Conservation (phyloP, 306 rosid genomes). For the Sphenostylis stenocarpa region DNA sequence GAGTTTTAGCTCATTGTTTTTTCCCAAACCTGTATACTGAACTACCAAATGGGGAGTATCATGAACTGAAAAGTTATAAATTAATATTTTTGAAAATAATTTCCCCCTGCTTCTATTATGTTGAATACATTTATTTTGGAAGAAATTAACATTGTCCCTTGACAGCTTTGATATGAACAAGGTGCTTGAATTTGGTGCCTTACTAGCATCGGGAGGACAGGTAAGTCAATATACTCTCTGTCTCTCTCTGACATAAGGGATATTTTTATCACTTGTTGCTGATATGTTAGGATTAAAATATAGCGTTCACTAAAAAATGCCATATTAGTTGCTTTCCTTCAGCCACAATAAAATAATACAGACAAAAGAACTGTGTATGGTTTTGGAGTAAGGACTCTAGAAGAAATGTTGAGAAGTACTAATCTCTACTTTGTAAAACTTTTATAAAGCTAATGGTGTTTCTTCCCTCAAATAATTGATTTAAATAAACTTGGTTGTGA, state of each 20-base stretch:
- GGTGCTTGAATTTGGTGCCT: constrained; percentile 94
- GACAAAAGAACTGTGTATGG: neutral
- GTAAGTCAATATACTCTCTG: constrained; percentile 36
- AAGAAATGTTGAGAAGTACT: constrained; percentile 1
- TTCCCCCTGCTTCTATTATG: neutral
- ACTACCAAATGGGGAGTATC: neutral
- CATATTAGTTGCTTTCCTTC: neutral
- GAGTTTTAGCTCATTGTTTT: neutral
- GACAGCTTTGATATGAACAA: constrained; percentile 86
- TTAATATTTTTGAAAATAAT: neutral
- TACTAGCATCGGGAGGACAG: constrained; percentile 98
- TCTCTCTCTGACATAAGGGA: neutral
- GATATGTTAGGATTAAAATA: constrained; percentile 8
- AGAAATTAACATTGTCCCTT: constrained; percentile 21
- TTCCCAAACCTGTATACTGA: neutral
- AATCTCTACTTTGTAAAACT: neutral
- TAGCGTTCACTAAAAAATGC: neutral
- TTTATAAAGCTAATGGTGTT: neutral
- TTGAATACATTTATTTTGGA: neutral
- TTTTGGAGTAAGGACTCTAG: constrained; percentile 18
- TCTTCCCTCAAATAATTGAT: neutral
- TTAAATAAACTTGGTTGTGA: constrained; percentile 1
- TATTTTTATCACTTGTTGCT: constrained; percentile 21
- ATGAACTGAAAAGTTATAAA: constrained; percentile 10
- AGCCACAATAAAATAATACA: neutral